Evolutionary conservation across 352 stramenopile species (phyloP), one percentile per base, ranked within the genome.

Genomic region (Aphanomyces stellatus): DNA sequence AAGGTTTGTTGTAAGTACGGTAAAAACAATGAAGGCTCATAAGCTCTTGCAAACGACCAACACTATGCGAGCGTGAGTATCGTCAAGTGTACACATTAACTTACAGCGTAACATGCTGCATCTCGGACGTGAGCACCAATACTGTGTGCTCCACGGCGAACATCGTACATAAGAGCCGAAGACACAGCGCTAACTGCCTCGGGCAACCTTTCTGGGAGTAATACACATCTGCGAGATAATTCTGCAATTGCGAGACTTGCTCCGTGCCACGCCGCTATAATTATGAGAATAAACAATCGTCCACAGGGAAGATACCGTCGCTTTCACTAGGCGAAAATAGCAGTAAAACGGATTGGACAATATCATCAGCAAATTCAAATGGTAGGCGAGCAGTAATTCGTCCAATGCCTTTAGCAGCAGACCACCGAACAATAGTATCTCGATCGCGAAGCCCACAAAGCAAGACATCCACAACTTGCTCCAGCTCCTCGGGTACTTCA

Each of bases 341-440:
- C 63, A 97, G 82, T 15, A 99, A 67, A 11, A 99, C 87, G 7
- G 92, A 96, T 73, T 97, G 89, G 0, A 99, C 88, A 22, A 99
- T 96, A 73, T 99, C 97, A 55, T 99, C 94, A 0, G 92, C 96
- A 72, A 97, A 98, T 37, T 92, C 80, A 48, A 90, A 90, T 2
- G 95, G 93, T 15, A 99, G 76, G 0, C 97, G 84, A 31, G 95
- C 90, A 2, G 95, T 98, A 62, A 99, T 89, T 6, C 97, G 85
- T 7, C 96, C 97, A 51, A 99, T 92, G 15, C 96, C 97, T 72
- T 99, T 99, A n/a, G 97, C 97, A 25, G 96, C 94, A 2, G 94
- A 99, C 97, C 97, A 99, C n/a, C 97, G 85, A 48, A 99, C 96
- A 15, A 98, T 87, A 1, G 97, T 99, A 74, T 98, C 92, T 53